Conservation (phyloP, 1,139 yeast species). For the Diutina sp. region DNA sequence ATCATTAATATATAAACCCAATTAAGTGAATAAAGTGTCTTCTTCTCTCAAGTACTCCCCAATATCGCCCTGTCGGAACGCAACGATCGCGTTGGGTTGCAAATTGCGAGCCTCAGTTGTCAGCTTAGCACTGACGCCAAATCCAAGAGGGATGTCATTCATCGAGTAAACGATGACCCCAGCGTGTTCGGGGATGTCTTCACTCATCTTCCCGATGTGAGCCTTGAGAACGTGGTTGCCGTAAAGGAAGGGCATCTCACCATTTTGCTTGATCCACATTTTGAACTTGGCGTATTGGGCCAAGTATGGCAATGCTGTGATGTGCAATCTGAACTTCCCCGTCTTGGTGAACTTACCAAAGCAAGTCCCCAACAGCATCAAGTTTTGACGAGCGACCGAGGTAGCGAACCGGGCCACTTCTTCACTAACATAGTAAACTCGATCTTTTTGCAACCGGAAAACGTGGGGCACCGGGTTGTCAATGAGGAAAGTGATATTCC, state of each 20-base stretch:
- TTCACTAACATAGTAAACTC: slow-evolving; percentile 88
- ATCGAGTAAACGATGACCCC: slow-evolving; percentile 87
- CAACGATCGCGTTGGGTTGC: slow-evolving; percentile 90
- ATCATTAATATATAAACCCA: background rate
- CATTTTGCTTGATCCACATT: slow-evolving; percentile 92
- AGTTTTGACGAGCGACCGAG: slow-evolving; percentile 72
- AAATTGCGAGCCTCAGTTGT: slow-evolving; percentile 80
- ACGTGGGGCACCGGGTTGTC: slow-evolving; percentile 90
- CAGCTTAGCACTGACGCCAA: slow-evolving; percentile 89
- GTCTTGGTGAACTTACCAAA: slow-evolving; percentile 96
- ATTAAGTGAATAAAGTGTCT: slow-evolving; percentile 77
- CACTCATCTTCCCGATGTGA: slow-evolving; percentile 92
- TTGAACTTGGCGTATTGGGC: slow-evolving; percentile 87
- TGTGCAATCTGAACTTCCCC: slow-evolving; percentile 89
- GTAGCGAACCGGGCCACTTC: slow-evolving; percentile 79
- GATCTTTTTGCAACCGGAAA: slow-evolving; percentile 87
- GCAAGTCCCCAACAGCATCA: slow-evolving; percentile 89
- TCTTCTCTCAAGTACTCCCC: slow-evolving; percentile 98
- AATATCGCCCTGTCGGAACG: slow-evolving; percentile 94
- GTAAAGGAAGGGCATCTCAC: slow-evolving; percentile 96
- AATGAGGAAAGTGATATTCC: slow-evolving; percentile 79
- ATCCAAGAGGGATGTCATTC: slow-evolving; percentile 90
- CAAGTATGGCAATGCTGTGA: slow-evolving; percentile 75
- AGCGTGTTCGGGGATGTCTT: slow-evolving; percentile 95
- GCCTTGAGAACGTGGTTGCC: slow-evolving; percentile 97